Conservation (phyloP, 164 flowering plant species). For the Malania oleifera region DNA sequence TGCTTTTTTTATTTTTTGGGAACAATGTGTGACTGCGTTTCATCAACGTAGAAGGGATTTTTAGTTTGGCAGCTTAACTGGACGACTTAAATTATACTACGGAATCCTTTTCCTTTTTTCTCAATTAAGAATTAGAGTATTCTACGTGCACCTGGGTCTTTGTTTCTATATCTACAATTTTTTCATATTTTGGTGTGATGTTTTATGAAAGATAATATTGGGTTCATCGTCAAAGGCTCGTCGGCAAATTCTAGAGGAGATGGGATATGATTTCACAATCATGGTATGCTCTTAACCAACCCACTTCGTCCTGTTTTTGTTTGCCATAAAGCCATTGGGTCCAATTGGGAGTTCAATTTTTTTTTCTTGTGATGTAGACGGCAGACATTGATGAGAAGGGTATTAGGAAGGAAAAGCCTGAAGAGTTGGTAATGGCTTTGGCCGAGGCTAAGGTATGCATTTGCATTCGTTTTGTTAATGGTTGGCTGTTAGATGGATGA, state of each 20-base stretch:
- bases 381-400: slow-evolving; percentile 47
- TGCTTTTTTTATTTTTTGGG: neutral
- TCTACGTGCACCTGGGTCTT: too few species aligned
- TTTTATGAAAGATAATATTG: slow-evolving; percentile 24
- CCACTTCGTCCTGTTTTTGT: neutral
- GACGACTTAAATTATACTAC: too few species aligned
- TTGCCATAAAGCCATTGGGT: neutral
- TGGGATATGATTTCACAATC: slow-evolving; percentile 42
- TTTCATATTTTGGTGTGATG: neutral
- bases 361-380: slow-evolving; percentile 21
- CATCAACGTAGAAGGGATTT: too few species aligned
- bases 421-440: slow-evolving; percentile 42
- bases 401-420: slow-evolving; percentile 46
- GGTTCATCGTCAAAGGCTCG: slow-evolving; percentile 46
- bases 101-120: too few species aligned
- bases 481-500: too few species aligned
- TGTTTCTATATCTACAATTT: neutral
- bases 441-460: slow-evolving; percentile 40
- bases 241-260: slow-evolving; percentile 31
- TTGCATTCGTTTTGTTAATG: neutral
- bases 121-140: too few species aligned
- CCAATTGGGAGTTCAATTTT: neutral
- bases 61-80: too few species aligned
- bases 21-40: neutral
- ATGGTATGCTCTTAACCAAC: slow-evolving; percentile 19